phyloP scores from a whole-genome alignment of 108 stramenopile species.

The Cyclotella kingstonii region DNA sequence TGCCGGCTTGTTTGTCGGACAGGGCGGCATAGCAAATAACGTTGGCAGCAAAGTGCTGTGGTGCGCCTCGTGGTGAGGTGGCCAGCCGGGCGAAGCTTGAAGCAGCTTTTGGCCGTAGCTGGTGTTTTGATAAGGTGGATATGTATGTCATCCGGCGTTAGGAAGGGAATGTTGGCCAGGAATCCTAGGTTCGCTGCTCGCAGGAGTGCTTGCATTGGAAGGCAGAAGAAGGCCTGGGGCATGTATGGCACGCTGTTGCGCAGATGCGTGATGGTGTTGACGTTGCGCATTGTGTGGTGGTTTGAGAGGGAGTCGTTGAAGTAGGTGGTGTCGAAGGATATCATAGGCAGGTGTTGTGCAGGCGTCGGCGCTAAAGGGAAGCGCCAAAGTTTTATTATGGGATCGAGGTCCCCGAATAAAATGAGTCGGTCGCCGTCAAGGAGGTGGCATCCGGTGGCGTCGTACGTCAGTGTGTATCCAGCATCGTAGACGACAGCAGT shows the following conservation, averaged over 20 bases:
- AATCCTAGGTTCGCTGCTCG: slow-evolving; percentile 8
- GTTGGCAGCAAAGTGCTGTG: background rate
- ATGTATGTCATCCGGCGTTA: slow-evolving; percentile 8
- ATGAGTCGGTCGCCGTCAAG: background rate
- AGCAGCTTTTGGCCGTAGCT: slow-evolving; percentile 22
- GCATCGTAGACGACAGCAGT: slow-evolving; percentile 12
- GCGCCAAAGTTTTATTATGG: slow-evolving; percentile 12
- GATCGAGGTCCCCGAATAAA: background rate
- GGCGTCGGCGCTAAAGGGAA: slow-evolving; percentile 13
- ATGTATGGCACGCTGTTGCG: slow-evolving; percentile 17
- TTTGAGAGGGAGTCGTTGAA: background rate
- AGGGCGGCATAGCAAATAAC: slow-evolving; percentile 5
- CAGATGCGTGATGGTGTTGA: slow-evolving; percentile 6
- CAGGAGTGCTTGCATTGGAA: slow-evolving; percentile 2
- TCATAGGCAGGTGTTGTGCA: no score
- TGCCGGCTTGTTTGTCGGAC: slow-evolving; percentile 6
- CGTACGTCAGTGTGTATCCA: slow-evolving; percentile 14
- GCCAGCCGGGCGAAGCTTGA: slow-evolving; percentile 1
- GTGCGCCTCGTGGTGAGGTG: background rate
- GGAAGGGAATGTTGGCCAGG: slow-evolving; percentile 2
- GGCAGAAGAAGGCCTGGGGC: slow-evolving; percentile 25
- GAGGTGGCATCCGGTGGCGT: background rate
- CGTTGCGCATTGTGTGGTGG: slow-evolving; percentile 9
- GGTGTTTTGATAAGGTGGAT: slow-evolving; percentile 9
- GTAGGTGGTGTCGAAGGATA: background rate